Percentiles rank a stretch among this genome's conserved stretches.
phyloP scores from a whole-genome alignment of 2,329 filamentous ascomycete genomes.

The Alternaria conjuncta region DNA sequence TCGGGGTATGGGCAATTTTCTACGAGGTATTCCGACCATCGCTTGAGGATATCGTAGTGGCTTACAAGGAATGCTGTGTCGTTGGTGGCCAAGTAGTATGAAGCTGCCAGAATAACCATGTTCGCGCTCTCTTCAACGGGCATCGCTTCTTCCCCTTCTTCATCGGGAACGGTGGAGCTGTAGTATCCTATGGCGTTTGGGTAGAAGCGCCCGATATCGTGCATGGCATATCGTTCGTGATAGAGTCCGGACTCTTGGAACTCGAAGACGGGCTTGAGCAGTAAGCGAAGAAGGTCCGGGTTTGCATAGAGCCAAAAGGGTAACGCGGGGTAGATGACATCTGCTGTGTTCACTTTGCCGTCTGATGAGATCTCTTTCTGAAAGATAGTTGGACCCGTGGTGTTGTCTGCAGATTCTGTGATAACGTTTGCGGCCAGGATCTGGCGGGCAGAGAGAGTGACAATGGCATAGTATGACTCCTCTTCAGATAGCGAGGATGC shows the following conservation, averaged over 20 bases:
- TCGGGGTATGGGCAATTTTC: not conserved
- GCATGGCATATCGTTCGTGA: not conserved
- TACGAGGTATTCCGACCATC: not conserved
- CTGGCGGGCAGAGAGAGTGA: not conserved
- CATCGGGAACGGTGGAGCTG: not conserved
- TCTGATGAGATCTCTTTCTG: not conserved
- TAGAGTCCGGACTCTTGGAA: not conserved
- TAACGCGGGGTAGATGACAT: not conserved
- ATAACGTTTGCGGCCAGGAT: not conserved
- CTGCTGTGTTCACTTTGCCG: not conserved
- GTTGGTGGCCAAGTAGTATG: not conserved
- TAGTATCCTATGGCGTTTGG: not conserved
- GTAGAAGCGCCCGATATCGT: not conserved
- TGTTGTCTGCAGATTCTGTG: not conserved
- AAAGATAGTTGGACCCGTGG: not conserved
- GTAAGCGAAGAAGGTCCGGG: slow-evolving; percentile 1
- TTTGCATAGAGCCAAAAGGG: slow-evolving; percentile 1
- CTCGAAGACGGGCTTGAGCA: not conserved
- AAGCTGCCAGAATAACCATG: not conserved
- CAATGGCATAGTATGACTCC: not conserved
- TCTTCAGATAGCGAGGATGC: not conserved
- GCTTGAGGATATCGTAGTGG: not conserved
- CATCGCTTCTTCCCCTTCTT: not conserved
- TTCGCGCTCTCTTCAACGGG: not conserved
- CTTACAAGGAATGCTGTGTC: not conserved